Conservation (phyloP, 371 early-diverging fungal species). For the Apophysomyces sp. region DNA sequence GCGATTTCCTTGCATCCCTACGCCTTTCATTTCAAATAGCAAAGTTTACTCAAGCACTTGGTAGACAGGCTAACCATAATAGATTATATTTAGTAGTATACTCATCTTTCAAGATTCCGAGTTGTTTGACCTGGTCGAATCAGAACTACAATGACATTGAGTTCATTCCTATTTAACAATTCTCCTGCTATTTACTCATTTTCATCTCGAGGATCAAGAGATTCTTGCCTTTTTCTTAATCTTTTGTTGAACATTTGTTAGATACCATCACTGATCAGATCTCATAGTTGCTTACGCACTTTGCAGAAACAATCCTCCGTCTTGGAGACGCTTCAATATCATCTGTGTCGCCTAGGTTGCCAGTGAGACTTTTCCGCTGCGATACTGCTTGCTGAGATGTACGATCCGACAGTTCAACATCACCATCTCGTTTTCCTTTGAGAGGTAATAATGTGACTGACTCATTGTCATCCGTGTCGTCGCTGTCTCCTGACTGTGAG, state of each 20-base stretch:
- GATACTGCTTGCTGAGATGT: neutral
- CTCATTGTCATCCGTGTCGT: neutral
- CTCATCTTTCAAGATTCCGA: neutral
- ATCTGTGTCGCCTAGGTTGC: neutral
- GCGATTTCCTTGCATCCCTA: no score
- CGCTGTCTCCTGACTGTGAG: neutral
- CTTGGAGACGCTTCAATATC: neutral
- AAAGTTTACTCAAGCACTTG: no score
- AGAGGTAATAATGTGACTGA: neutral
- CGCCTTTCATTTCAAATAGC: no score
- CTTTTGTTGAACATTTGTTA: neutral
- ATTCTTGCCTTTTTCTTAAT: neutral
- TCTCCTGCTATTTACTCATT: neutral
- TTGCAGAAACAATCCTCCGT: neutral
- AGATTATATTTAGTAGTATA: no score
- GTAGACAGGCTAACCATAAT: no score
- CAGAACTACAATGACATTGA: neutral
- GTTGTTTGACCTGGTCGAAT: neutral
- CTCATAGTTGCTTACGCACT: neutral
- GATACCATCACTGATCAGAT: neutral
- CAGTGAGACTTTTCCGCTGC: neutral
- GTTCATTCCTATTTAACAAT: neutral
- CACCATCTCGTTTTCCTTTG: neutral
- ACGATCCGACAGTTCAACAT: neutral
- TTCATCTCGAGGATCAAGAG: neutral